These are phyloP conservation scores for Yamadazyma spencermartinsiae DNA, from an alignment of 1,139 yeast species.

Conservation along the genomic window DNA sequence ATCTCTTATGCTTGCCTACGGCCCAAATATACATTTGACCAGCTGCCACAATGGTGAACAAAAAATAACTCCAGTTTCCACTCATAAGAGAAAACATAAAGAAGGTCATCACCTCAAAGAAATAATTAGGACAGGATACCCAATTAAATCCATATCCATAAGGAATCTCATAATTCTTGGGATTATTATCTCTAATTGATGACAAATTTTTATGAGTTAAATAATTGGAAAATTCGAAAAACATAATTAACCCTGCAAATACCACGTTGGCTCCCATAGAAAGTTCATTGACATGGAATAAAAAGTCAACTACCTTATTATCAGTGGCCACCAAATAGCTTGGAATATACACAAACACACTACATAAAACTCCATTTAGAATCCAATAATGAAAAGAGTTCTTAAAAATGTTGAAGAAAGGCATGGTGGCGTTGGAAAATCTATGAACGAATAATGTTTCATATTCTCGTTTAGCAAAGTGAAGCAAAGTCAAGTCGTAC, in stretches of 20 bases:
- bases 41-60: conserved; percentile 70
- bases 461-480: conserved; percentile 82
- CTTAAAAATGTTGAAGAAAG: conserved; percentile 79
- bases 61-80: conserved; percentile 74
- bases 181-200: conserved; percentile 49
- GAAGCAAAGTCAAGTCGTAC: conserved; percentile 56
- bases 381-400: conserved; percentile 92
- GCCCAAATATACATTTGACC: conserved; percentile 85
- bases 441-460: conserved; percentile 84
- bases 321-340: conserved; percentile 11
- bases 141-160: conserved; percentile 45
- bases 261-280: conserved; percentile 5
- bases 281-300: conserved; percentile 15
- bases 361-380: conserved; percentile 72
- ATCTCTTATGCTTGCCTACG: conserved; percentile 65
- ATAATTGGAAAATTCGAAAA: conserved; percentile 72
- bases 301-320: conserved; percentile 6
- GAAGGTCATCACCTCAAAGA: conserved; percentile 83
- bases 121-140: conserved; percentile 79
- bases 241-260: conserved; percentile 12
- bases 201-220: conserved; percentile 65
- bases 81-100: conserved; percentile 63
- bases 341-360: conserved; percentile 73
- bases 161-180: conserved; percentile 41
- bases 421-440: conserved; percentile 92